A percentile compares a stretch with the other conserved stretches of the same genome.
Evolutionary conservation across 225 moss, liverwort and hornwort genomes (phyloP).

Genomic region (Ulota crispa): DNA sequence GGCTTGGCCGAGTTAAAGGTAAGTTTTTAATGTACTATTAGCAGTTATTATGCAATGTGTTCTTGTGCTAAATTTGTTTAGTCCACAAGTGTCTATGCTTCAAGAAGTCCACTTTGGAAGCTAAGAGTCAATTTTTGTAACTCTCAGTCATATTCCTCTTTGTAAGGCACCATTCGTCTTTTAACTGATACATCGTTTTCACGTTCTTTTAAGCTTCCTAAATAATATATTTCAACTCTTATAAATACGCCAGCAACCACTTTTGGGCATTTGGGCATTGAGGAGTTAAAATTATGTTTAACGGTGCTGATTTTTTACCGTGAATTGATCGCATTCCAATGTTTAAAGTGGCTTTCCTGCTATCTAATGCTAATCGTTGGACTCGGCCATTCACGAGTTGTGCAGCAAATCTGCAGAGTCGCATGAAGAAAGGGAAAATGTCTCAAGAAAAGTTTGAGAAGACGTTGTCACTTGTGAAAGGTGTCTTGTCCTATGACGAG

Average conservation of each 20-base stretch:
- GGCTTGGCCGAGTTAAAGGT: constrained; percentile 81
- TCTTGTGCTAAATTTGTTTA: constrained; percentile 1
- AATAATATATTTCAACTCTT: not conserved
- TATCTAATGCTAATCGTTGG: constrained; percentile 15
- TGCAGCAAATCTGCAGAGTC: constrained; percentile 88
- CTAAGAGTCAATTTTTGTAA: not conserved
- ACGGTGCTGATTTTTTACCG: not conserved
- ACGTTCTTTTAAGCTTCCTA: not conserved
- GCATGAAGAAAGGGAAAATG: constrained; percentile 93
- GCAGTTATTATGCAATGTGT: not conserved
- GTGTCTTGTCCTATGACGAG: constrained; percentile 81
- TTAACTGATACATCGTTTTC: not conserved
- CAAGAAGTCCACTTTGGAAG: not conserved
- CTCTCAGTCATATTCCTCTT: not conserved
- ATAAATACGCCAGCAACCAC: not conserved
- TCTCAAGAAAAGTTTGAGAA: constrained; percentile 84
- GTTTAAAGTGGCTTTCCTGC: not conserved
- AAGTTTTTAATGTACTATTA: constrained; percentile 15
- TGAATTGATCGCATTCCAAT: constrained; percentile 3
- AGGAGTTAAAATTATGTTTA: not conserved
- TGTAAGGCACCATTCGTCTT: not conserved
- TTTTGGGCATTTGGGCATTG: not conserved
- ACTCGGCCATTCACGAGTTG: constrained; percentile 1
- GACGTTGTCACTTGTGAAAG: constrained; percentile 67
- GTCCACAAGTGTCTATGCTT: not conserved